Conservation (phyloP, 2,329 filamentous ascomycete genomes). For the Microdochium bolleyi region DNA sequence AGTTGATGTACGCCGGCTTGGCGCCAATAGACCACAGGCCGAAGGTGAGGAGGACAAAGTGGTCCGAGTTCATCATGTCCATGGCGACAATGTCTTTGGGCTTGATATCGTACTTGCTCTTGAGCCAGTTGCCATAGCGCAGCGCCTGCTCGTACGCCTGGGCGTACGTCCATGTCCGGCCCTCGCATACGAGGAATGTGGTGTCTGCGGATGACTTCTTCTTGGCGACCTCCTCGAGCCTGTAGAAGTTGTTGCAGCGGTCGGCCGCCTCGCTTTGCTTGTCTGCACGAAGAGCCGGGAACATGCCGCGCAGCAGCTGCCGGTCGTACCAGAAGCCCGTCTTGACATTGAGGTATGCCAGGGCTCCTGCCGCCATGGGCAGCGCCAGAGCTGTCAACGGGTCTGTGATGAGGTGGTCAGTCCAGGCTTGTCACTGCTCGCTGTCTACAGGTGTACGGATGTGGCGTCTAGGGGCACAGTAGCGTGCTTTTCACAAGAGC, state of each 20-base stretch:
- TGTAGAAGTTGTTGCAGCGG: slow-evolving; percentile 65
- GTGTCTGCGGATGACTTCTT: slow-evolving; percentile 40
- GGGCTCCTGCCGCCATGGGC: slow-evolving; percentile 55
- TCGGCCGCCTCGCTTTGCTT: slow-evolving; percentile 45
- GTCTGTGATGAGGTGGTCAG: background rate
- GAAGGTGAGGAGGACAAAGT: slow-evolving; percentile 67
- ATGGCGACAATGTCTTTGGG: slow-evolving; percentile 72
- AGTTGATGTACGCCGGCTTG: slow-evolving; percentile 80
- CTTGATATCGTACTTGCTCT: slow-evolving; percentile 52
- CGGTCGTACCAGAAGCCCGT: slow-evolving; percentile 59
- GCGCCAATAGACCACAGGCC: slow-evolving; percentile 80
- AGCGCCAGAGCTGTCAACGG: slow-evolving; percentile 31
- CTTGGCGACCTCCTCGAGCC: slow-evolving; percentile 59
- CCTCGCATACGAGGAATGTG: slow-evolving; percentile 60
- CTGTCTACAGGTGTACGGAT: background rate
- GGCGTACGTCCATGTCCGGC: slow-evolving; percentile 63
- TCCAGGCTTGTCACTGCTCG: too few relatives aligned
- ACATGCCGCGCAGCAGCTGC: slow-evolving; percentile 45
- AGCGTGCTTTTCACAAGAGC: too few relatives aligned
- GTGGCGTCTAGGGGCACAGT: background rate
- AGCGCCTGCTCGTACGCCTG: slow-evolving; percentile 64
- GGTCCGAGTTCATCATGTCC: slow-evolving; percentile 74
- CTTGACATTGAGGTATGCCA: slow-evolving; percentile 75
- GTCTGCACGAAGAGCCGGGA: slow-evolving; percentile 35
- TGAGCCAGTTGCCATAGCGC: slow-evolving; percentile 70